Percentiles rank a stretch among this genome's conserved stretches.
Conservation (phyloP, 2,329 filamentous ascomycete genomes). For the Sphaceloma murrayae region DNA sequence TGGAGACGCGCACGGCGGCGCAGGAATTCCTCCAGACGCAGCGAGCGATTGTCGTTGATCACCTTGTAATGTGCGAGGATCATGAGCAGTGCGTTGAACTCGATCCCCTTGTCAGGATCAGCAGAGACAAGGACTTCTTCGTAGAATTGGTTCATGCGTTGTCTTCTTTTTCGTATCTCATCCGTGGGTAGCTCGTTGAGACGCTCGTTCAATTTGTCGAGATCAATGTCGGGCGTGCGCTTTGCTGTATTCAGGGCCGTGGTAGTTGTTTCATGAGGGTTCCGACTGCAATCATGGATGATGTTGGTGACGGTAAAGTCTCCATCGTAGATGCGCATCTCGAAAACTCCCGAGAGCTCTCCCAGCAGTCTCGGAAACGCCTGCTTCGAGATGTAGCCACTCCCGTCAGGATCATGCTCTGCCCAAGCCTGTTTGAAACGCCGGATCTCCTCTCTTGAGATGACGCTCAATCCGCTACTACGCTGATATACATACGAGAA, state of each 20-base stretch:
- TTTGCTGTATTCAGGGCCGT: constrained; percentile 15
- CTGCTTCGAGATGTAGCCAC: constrained; percentile 83
- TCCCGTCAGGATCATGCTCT: constrained; percentile 82
- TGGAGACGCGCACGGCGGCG: constrained; percentile 82
- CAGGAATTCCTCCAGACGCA: constrained; percentile 81
- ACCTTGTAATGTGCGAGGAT: constrained; percentile 97
- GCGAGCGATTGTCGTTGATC: constrained; percentile 92
- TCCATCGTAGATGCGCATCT: constrained; percentile 91
- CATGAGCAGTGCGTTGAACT: constrained; percentile 87
- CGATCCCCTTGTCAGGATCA: constrained; percentile 79
- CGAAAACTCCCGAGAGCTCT: constrained; percentile 86
- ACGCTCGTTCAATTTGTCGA: constrained; percentile 64
- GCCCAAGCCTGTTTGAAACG: constrained; percentile 99
- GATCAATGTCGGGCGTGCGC: constrained; percentile 48
- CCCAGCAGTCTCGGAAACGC: constrained; percentile 80
- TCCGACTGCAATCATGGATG: constrained; percentile 61
- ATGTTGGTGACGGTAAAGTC: constrained; percentile 82
- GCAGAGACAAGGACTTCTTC: constrained; percentile 93
- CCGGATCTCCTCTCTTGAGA: constrained; percentile 87
- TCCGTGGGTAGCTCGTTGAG: constrained; percentile 63
- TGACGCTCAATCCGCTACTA: constrained; percentile 80
- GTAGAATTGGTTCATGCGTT: constrained; percentile 86
- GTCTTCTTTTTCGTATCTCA: constrained; percentile 64
- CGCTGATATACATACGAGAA: constrained; percentile 99
- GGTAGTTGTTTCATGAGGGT: constrained; percentile 4